Base-by-base conservation (phyloP, 179 eudicot species). In the Gypsophila paniculata region DNA sequence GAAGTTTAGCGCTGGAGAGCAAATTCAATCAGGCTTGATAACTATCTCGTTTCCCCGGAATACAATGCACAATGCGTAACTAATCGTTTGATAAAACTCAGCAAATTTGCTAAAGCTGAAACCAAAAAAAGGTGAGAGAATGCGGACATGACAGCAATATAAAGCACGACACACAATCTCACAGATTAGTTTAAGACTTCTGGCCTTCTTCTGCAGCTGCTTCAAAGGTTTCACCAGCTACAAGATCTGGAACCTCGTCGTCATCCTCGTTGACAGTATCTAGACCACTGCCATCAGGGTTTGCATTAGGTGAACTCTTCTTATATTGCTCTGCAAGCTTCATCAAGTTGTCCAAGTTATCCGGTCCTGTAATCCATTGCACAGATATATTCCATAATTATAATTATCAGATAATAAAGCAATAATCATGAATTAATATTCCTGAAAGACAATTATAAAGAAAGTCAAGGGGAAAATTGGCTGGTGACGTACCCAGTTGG, bases 171-270 rank as follows among this genome's bases (percentile, higher is more conserved):
- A 59, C 54, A 63, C 76, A 79, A 65, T 66, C 61, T 72, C 77
- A 61, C 60, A 23, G 1, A 70, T 60, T 46, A 65, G 67, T 38
- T 79, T 72, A 88, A 46, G 89, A 75, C 59, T 81, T 79, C 52
- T 77, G 80, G 21, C 82, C 84, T 85, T 94, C 95, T 79, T 89
- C 97, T 9, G 96, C 99, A 39, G 95, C 87, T 42, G 95, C 96
- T 85, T 91, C 97, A 51, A 94, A 94, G 54, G 97, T 94, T 85
- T 94, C 91, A 21, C 97, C 96, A 55, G 86, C 76, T 9, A 94
- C 96, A 74, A 91, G 97, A 13, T 94, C 97, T 26, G 99, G 99
- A 17, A 94, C 99, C 39, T 89, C 98, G 68, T 94, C 98, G 66
- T 94, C 97, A 38, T 93, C 97, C 54, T 92, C 92, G 0, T 87